Percentiles rank a stretch among this genome's conserved stretches.
phyloP scores from a whole-genome alignment of 768 basidiomycete genomes.

The Holtermannia corniformis region DNA sequence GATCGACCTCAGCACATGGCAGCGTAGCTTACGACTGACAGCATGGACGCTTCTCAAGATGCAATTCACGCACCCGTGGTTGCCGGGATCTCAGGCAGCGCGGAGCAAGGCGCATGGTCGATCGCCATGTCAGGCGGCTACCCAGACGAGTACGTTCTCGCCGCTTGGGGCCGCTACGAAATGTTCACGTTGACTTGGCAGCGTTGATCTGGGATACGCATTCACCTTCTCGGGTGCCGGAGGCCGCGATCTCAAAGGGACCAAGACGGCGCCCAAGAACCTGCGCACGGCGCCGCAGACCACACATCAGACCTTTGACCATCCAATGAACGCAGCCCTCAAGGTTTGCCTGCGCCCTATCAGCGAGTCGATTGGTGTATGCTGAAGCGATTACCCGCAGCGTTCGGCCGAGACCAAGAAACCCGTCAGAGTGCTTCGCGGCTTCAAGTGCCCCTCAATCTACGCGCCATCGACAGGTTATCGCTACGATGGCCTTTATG shows the following conservation, averaged over 20 bases:
- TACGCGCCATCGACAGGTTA: conserved; percentile 80
- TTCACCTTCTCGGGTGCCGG: conserved; percentile 47
- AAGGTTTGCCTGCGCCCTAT: conserved; percentile 43
- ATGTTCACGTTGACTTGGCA: background rate
- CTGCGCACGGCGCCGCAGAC: conserved; percentile 83
- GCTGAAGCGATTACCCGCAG: conserved; percentile 42
- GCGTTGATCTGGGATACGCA: conserved; percentile 27
- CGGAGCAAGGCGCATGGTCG: conserved; percentile 61
- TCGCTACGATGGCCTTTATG: conserved; percentile 82
- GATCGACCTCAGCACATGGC: background rate
- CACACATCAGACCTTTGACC: conserved; percentile 70
- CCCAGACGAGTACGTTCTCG: conserved; percentile 26
- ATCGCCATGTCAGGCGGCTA: conserved; percentile 71
- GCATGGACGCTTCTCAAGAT: conserved; percentile 61
- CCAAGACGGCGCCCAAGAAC: conserved; percentile 71
- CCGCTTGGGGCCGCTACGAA: background rate
- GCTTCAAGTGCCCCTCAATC: conserved; percentile 61
- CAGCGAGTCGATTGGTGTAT: conserved; percentile 1
- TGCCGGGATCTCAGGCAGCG: conserved; percentile 63
- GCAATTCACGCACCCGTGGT: conserved; percentile 81
- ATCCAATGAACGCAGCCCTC: conserved; percentile 59
- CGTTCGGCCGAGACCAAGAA: conserved; percentile 67
- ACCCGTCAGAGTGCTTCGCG: conserved; percentile 78
- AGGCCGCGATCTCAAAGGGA: conserved; percentile 78
- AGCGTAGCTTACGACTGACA: conserved; percentile 1